These are phyloP conservation scores for Coffea canephora DNA, from an alignment of 257 asterid genomes.

Conservation along the genomic window DNA sequence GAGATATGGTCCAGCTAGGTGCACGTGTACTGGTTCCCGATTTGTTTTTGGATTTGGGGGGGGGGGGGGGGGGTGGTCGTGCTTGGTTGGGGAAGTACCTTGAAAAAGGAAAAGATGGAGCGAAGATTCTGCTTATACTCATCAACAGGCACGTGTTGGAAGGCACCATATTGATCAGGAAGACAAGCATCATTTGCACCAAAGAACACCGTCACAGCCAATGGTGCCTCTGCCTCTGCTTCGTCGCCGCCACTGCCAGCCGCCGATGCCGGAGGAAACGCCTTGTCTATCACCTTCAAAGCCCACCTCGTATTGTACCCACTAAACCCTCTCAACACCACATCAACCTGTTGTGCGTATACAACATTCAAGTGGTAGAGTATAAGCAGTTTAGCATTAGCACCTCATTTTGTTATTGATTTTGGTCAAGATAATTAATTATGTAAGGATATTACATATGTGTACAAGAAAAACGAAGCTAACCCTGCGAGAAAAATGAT, in stretches of 20 bases:
- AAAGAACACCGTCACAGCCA: conserved; percentile 80
- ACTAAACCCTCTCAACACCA: conserved; percentile 82
- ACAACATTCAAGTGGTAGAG: neutral
- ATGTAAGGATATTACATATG: neutral
- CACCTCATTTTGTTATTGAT: neutral
- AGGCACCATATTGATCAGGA: conserved; percentile 52
- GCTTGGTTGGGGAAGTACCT: conserved; percentile 37
- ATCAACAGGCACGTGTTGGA: conserved; percentile 78
- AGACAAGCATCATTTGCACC: conserved; percentile 92
- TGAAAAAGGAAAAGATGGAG: conserved; percentile 62
- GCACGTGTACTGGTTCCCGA: too few species aligned
- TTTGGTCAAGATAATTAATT: neutral
- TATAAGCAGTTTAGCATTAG: too few species aligned
- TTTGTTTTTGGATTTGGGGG: neutral
- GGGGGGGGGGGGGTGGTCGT: neutral
- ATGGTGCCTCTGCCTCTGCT: conserved; percentile 31
- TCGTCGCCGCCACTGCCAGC: neutral
- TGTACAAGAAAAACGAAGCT: neutral
- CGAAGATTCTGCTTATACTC: conserved; percentile 67
- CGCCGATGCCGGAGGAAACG: conserved; percentile 43
- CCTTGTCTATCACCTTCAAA: conserved; percentile 48
- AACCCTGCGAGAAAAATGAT: conserved; percentile 71
- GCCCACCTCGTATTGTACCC: conserved; percentile 96
- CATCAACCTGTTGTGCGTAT: conserved; percentile 55
- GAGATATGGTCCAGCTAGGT: too few species aligned